Conservation (phyloP, 2,329 filamentous ascomycete genomes). For the Albifimbria verrucaria region DNA sequence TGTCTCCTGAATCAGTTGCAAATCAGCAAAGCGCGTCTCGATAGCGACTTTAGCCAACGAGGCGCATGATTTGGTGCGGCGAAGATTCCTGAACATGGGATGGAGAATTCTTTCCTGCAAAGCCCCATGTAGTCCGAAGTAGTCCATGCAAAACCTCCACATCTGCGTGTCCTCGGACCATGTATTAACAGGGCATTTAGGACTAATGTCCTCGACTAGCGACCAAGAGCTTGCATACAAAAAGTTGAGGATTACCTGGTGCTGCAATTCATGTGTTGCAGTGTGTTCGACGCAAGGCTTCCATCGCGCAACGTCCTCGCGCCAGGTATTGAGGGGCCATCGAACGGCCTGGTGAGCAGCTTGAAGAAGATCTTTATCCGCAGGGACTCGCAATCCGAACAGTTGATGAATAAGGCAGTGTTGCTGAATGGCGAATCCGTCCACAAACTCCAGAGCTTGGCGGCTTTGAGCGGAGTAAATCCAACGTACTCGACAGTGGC, state of each 20-base stretch:
- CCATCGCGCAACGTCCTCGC: constrained; percentile 11
- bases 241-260: too few species aligned
- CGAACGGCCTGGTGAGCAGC: constrained; percentile 10
- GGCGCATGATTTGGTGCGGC: constrained; percentile 9
- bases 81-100: constrained; percentile 10
- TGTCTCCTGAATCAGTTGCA: constrained; percentile 6
- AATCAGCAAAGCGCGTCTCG: constrained; percentile 12
- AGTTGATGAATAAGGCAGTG: too few species aligned
- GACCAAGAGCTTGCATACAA: too few species aligned
- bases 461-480: constrained; percentile 9
- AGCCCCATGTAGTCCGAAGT: constrained; percentile 4
- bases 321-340: not conserved
- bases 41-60: constrained; percentile 13
- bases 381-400: too few species aligned
- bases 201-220: too few species aligned
- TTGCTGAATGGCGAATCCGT: constrained; percentile 8
- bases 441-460: constrained; percentile 11
- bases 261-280: too few species aligned
- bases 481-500: constrained; percentile 12
- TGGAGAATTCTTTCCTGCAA: constrained; percentile 15
- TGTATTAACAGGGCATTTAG: too few species aligned
- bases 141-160: too few species aligned
- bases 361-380: constrained; percentile 9
- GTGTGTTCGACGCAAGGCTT: too few species aligned
- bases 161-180: too few species aligned